Percentiles rank a stretch among this genome's conserved stretches.
phyloP scores from a whole-genome alignment of 192 early-diverging fungal genomes.

The Linnemannia hyalina region DNA sequence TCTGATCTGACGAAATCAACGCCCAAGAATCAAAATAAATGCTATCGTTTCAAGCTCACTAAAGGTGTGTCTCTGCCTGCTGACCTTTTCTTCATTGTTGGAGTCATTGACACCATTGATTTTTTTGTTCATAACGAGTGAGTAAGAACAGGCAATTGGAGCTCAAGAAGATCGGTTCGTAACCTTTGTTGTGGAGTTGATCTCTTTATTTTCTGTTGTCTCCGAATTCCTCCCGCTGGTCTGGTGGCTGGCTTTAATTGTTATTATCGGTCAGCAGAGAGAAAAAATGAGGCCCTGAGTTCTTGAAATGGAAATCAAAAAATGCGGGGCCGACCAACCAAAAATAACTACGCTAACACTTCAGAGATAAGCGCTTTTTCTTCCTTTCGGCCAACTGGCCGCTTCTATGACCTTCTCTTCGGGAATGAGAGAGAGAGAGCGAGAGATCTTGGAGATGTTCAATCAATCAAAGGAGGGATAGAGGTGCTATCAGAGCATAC shows the following conservation, averaged over 20 bases:
- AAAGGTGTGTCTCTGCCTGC: not conserved
- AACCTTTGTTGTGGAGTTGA: not conserved
- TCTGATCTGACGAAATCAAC: not conserved
- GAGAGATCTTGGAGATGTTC: not conserved
- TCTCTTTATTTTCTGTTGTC: not conserved
- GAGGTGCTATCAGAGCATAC: not conserved
- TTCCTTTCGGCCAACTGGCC: not conserved
- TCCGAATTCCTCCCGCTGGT: constrained; percentile 4
- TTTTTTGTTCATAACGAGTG: not conserved
- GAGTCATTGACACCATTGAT: not conserved
- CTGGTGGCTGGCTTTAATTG: not conserved
- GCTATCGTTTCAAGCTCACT: not conserved
- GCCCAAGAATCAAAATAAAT: not conserved
- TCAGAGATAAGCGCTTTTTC: constrained; percentile 22
- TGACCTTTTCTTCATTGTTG: not conserved
- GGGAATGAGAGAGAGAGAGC: not conserved
- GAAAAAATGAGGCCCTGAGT: not conserved
- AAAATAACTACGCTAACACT: constrained; percentile 8
- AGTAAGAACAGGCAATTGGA: not conserved
- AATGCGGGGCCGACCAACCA: constrained; percentile 34
- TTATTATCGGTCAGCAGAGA: not conserved
- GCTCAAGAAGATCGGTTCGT: not conserved
- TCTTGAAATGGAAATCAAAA: constrained; percentile 35
- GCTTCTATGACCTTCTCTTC: not conserved
- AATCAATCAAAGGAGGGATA: not conserved